Conservation (phyloP, 768 basidiomycete species). For the Rhodotorula babjevae region DNA sequence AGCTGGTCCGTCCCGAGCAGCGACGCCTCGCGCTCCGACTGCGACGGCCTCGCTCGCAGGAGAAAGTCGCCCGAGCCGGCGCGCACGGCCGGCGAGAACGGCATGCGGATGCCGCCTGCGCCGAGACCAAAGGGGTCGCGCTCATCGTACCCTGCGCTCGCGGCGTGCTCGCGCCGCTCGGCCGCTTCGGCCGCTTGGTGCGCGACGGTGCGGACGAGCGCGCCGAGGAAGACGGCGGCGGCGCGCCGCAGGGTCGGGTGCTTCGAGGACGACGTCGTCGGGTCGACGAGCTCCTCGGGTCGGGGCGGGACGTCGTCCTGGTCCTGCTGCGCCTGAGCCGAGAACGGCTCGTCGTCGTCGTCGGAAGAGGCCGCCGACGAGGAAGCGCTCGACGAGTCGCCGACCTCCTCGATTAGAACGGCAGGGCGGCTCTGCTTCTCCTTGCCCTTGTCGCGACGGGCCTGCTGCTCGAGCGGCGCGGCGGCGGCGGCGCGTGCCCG, state of each 20-base stretch:
- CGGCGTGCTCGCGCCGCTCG: constrained; percentile 7
- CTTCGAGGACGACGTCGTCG: constrained; percentile 59
- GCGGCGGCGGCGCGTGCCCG: background rate
- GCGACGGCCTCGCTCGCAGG: background rate
- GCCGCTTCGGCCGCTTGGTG: constrained; percentile 50
- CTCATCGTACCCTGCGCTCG: background rate
- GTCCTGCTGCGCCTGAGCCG: too few relatives aligned
- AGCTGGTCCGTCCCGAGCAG: constrained; percentile 50
- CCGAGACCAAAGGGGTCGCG: background rate
- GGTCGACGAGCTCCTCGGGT: constrained; percentile 52
- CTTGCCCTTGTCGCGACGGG: background rate
- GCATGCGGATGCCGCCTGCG: constrained; percentile 11
- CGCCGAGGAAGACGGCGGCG: constrained; percentile 72
- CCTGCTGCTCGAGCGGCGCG: background rate
- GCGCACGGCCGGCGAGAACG: constrained; percentile 12
- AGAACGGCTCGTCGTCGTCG: background rate
- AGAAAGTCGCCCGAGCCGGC: constrained; percentile 20
- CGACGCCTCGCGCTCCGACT: background rate
- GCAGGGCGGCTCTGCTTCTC: constrained; percentile 55
- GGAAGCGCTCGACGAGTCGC: background rate
- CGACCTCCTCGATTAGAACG: constrained; percentile 20
- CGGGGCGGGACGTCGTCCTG: background rate
- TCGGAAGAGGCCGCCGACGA: background rate
- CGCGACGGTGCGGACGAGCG: constrained; percentile 61
- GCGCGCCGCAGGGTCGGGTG: constrained; percentile 77